Base-by-base conservation (phyloP, 257 asterid species). In the Jasminum sambac region DNA sequence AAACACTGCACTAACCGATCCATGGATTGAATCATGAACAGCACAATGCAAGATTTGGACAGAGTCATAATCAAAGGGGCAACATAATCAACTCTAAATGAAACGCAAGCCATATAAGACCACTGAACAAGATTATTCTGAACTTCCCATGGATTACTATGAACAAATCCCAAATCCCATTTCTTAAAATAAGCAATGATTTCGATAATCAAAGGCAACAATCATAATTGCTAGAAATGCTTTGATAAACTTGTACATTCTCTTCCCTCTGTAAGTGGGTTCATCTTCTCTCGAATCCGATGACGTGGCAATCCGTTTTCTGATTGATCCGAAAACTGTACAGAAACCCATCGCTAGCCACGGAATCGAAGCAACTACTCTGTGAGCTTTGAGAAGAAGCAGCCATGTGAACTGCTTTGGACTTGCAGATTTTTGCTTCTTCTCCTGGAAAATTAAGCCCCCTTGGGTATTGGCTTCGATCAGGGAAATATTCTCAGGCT, bases 271-370 rank as follows among this genome's bases (percentile, higher is more conserved):
- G 72, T 84, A 75, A 12, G 80, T 89, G 3, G 88, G 90, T 42
- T 92, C 95, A 80, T 92, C 96, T 46, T 89, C 92, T 17, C 71
- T 83, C 34, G 81, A 75, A 84, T 82, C 85, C 69, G 98, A 92
- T 0, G 83, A 70, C 17, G 57, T 46, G 3, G 96, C 89, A 77
- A 92, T 83, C 78, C 98, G 90, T 74, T 85, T 85, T 79, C 67
- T 86, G 46, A 92, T 76, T 13, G 87, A 82, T 67, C 86, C 81
- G 69, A 82, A 77, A 16, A 84, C 72, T 5, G 79, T 41, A 21
- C 69, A 42, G 16, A 82, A 70, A 7, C 80, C 70, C 63, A 74
- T 63, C 4, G 87, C 86, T 1, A 88, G 71, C 95, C 91, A 88
- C 17, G 97, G 95, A 60, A 91, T 58, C 46, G 78, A 84, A 43